These are phyloP conservation scores for Epichloe baconii DNA, from an alignment of 2,329 filamentous ascomycete species.

Conservation along the genomic window DNA sequence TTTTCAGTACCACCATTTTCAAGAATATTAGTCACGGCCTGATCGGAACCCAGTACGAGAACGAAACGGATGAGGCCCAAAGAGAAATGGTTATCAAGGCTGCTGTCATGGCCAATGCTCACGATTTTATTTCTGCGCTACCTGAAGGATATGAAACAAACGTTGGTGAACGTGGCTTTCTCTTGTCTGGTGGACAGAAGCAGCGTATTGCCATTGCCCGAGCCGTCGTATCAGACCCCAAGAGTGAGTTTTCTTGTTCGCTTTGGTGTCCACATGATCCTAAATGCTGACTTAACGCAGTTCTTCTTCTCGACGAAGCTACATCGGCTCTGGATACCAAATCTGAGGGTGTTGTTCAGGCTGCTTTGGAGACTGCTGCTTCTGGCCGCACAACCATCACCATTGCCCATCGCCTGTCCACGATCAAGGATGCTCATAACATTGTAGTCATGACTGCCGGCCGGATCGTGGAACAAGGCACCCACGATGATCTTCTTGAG, in stretches of 20 bases:
- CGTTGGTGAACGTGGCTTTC: slow-evolving; percentile 87
- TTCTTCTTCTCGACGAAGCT: slow-evolving; percentile 87
- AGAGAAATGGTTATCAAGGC: slow-evolving; percentile 63
- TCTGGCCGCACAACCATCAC: slow-evolving; percentile 86
- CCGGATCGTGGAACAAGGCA: slow-evolving; percentile 83
- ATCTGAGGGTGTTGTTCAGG: slow-evolving; percentile 87
- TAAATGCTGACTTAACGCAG: slow-evolving; percentile 13
- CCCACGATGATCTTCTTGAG: slow-evolving; percentile 66
- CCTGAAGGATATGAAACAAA: slow-evolving; percentile 88
- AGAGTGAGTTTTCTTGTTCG: slow-evolving; percentile 32
- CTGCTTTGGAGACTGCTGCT: slow-evolving; percentile 75
- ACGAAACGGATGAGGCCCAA: slow-evolving; percentile 51
- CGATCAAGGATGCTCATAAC: slow-evolving; percentile 86
- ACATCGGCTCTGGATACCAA: slow-evolving; percentile 90
- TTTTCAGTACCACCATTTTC: slow-evolving; percentile 82
- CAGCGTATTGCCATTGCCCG: slow-evolving; percentile 92
- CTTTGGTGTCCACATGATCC: not conserved
- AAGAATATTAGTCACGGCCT: slow-evolving; percentile 85
- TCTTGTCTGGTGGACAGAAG: slow-evolving; percentile 90
- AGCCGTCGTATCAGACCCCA: slow-evolving; percentile 81
- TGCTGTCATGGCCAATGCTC: slow-evolving; percentile 82
- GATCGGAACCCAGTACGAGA: slow-evolving; percentile 68
- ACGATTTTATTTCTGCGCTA: slow-evolving; percentile 73
- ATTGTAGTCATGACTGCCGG: slow-evolving; percentile 88
- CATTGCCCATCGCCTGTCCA: slow-evolving; percentile 89